Conservation (phyloP, 2,329 filamentous ascomycete genomes). For the Colletotrichum cuscutae region DNA sequence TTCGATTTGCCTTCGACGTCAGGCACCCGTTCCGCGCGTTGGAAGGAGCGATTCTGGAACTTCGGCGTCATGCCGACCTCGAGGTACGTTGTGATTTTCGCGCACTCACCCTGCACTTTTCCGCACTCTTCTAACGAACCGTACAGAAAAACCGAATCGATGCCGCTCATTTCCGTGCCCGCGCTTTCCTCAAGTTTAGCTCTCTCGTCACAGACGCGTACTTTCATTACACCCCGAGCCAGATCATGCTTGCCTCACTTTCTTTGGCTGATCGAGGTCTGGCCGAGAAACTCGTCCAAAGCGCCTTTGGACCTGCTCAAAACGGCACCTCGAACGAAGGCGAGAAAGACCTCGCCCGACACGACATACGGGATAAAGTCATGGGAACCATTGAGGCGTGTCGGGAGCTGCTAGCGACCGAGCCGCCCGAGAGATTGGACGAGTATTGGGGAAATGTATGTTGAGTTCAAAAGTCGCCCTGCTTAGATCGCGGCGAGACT, state of each 20-base stretch:
- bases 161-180: constrained; percentile 77
- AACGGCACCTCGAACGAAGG: constrained; percentile 12
- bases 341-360: constrained; percentile 36
- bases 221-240: constrained; percentile 93
- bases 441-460: constrained; percentile 64
- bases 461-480: background rate
- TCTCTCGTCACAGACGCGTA: constrained; percentile 94
- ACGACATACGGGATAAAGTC: constrained; percentile 57
- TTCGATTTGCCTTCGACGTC: constrained; percentile 94
- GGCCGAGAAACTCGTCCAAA: constrained; percentile 58
- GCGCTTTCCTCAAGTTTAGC: constrained; percentile 79
- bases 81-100: constrained; percentile 52
- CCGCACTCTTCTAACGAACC: background rate
- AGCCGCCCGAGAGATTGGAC: constrained; percentile 65
- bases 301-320: constrained; percentile 41
- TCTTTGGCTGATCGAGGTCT: constrained; percentile 78
- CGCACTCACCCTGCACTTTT: too few species aligned
- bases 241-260: constrained; percentile 89
- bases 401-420: constrained; percentile 63
- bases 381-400: constrained; percentile 61
- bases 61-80: constrained; percentile 74
- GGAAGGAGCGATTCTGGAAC: constrained; percentile 86
- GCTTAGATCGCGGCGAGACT: constrained; percentile 13
- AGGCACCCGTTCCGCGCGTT: constrained; percentile 89
- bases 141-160: constrained; percentile 54